Conservation (phyloP, 2,329 filamentous ascomycete genomes). For the Westerdykella aurantiaca region DNA sequence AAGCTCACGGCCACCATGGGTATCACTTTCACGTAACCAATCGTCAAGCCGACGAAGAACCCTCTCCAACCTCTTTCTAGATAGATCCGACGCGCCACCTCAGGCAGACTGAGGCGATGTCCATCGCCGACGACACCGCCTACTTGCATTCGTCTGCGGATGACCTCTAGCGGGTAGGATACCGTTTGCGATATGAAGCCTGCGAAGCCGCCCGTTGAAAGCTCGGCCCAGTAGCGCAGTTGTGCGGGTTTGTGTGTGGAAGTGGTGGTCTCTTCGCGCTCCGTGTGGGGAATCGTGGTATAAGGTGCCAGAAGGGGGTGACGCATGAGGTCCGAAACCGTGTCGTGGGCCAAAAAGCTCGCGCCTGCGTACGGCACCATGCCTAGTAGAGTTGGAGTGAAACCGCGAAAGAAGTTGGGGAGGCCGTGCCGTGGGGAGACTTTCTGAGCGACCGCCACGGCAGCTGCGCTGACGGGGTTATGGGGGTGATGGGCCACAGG, state of each 20-base stretch:
- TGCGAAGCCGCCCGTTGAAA: conserved; percentile 76
- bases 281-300: conserved; percentile 65
- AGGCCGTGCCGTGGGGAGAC: conserved; percentile 62
- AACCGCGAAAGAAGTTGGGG: conserved; percentile 91
- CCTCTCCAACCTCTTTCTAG: conserved; percentile 70
- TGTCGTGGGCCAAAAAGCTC: conserved; percentile 93
- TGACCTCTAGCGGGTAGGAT: conserved; percentile 90
- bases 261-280: conserved; percentile 29
- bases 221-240: conserved; percentile 79
- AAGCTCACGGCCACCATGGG: conserved; percentile 76
- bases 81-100: conserved; percentile 72
- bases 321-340: conserved; percentile 76
- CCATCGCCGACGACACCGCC: conserved; percentile 91
- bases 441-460: conserved; percentile 44
- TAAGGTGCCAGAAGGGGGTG: conserved; percentile 60
- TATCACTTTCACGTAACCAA: conserved; percentile 91
- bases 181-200: conserved; percentile 86
- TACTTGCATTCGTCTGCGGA: conserved; percentile 91
- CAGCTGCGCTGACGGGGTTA: conserved; percentile 37
- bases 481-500: conserved; percentile 22
- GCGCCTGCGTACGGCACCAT: conserved; percentile 97
- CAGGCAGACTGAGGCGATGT: conserved; percentile 66
- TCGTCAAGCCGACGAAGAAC: conserved; percentile 88
- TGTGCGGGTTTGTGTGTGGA: conserved; percentile 57
- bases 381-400: conserved; percentile 80